Evolutionary conservation across 257 asterid genomes (phyloP).

Genomic region (Scutellaria galericulata): DNA sequence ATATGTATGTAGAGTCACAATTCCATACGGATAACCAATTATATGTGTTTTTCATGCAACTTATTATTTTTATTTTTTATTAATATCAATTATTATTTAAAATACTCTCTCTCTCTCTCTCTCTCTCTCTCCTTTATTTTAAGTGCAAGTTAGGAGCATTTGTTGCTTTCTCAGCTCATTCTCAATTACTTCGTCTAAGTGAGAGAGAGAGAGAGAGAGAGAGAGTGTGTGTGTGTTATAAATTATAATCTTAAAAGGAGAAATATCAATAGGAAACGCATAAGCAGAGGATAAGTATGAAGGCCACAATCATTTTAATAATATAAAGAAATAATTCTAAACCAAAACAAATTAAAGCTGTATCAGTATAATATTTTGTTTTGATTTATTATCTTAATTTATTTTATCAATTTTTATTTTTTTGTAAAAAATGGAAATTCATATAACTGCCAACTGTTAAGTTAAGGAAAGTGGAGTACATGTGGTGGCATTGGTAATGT

Average conservation of each 20-base stretch:
- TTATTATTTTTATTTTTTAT: slow-evolving; percentile 22
- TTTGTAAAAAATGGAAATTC: not conserved
- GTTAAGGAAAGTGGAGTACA: slow-evolving; percentile 34
- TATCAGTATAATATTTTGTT: too few species aligned
- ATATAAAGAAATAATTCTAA: too few species aligned
- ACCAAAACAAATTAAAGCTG: not conserved
- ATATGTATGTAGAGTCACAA: slow-evolving; percentile 38
- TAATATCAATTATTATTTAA: not conserved
- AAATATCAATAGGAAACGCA: not conserved
- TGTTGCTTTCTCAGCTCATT: slow-evolving; percentile 36
- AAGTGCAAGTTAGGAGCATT: slow-evolving; percentile 25
- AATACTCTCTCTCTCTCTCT: not conserved
- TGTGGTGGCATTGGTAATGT: slow-evolving; percentile 10
- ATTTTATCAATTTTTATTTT: too few species aligned
- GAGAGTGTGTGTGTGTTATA: too few species aligned
- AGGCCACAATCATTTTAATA: too few species aligned
- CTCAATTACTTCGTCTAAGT: slow-evolving; percentile 12
- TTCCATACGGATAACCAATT: slow-evolving; percentile 46
- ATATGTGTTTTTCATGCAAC: slow-evolving; percentile 44
- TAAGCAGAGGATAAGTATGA: not conserved
- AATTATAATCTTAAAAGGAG: not conserved
- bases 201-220: not conserved
- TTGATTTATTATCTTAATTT: too few species aligned
- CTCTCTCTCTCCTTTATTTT: not conserved
- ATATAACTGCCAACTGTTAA: slow-evolving; percentile 37